phyloP scores from a whole-genome alignment of 2,329 filamentous ascomycete genomes.

The Aspergillus felis region DNA sequence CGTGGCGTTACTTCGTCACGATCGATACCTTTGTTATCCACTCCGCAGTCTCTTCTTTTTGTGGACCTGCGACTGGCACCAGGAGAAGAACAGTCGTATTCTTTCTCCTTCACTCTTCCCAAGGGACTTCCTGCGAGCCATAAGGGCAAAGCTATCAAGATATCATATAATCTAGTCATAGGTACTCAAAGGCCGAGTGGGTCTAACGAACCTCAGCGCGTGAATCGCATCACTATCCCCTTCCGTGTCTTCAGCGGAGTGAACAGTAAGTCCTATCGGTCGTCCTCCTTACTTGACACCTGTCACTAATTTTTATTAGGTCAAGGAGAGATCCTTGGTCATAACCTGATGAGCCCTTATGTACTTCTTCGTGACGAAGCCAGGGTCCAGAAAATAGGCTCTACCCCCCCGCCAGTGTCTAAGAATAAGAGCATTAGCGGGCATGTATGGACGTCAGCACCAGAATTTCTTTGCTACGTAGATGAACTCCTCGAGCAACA shows the following conservation, averaged over 20 bases:
- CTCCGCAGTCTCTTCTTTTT: constrained; percentile 91
- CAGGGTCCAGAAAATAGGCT: constrained; percentile 54
- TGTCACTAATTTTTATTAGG: constrained; percentile 33
- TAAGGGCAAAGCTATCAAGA: constrained; percentile 89
- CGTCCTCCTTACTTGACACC: neutral
- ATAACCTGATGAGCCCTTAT: constrained; percentile 93
- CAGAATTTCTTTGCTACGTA: constrained; percentile 73
- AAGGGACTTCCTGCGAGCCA: constrained; percentile 87
- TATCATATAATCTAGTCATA: constrained; percentile 84
- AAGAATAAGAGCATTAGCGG: constrained; percentile 40
- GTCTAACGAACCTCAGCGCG: constrained; percentile 69
- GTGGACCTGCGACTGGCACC: constrained; percentile 85
- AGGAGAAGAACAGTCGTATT: constrained; percentile 82
- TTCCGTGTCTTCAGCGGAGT: constrained; percentile 93
- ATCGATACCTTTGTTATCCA: constrained; percentile 86
- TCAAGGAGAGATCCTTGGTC: constrained; percentile 81
- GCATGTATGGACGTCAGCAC: constrained; percentile 46
- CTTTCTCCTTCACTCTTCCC: constrained; percentile 81
- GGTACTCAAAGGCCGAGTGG: constrained; percentile 84
- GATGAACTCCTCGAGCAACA: constrained; percentile 65
- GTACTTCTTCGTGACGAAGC: constrained; percentile 84
- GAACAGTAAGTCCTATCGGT: constrained; percentile 53
- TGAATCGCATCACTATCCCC: constrained; percentile 86
- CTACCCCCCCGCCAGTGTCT: constrained; percentile 28
- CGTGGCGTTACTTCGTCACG: constrained; percentile 80